Evolutionary conservation across 106 monocot genomes (phyloP).

Genomic region (Allium sativum): DNA sequence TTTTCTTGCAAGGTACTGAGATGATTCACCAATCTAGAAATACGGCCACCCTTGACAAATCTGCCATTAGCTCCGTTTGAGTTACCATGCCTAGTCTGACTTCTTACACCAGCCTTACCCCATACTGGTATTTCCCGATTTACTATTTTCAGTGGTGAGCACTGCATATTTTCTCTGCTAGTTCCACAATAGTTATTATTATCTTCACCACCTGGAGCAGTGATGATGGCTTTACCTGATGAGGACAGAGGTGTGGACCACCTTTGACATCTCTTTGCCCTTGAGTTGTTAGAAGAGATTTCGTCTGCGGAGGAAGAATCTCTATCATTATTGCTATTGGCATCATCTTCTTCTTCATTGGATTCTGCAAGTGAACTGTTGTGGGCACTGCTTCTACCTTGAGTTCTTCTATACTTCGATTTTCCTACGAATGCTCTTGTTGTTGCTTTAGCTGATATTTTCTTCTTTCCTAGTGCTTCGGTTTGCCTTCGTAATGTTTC

Average conservation of each 20-base stretch:
- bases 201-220: conserved; percentile 24
- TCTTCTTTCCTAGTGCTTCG: conserved; percentile 75
- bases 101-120: conserved; percentile 86
- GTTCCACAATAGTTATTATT: conserved; percentile 43
- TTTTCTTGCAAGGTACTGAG: conserved; percentile 49
- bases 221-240: conserved; percentile 32
- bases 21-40: conserved; percentile 62
- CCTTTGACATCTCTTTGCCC: conserved; percentile 55
- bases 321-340: conserved; percentile 45
- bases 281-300: conserved; percentile 36
- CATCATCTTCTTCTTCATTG: conserved; percentile 68
- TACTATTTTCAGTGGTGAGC: conserved; percentile 39
- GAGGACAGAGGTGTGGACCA: conserved; percentile 40
- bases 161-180: conserved; percentile 22
- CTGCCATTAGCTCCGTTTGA: conserved; percentile 46
- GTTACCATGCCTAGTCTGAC: conserved; percentile 76
- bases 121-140: conserved; percentile 67
- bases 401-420: conserved; percentile 26
- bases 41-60: conserved; percentile 43
- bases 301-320: conserved; percentile 76
- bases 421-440: conserved; percentile 31
- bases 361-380: conserved; percentile 22
- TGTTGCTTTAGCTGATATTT: conserved; percentile 29
- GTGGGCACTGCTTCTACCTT: conserved; percentile 36
- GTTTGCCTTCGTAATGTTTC: conserved; percentile 68